These are phyloP conservation scores for Ophiorrhiza pumila DNA, from an alignment of 257 asterid genomes.

Conservation along the genomic window DNA sequence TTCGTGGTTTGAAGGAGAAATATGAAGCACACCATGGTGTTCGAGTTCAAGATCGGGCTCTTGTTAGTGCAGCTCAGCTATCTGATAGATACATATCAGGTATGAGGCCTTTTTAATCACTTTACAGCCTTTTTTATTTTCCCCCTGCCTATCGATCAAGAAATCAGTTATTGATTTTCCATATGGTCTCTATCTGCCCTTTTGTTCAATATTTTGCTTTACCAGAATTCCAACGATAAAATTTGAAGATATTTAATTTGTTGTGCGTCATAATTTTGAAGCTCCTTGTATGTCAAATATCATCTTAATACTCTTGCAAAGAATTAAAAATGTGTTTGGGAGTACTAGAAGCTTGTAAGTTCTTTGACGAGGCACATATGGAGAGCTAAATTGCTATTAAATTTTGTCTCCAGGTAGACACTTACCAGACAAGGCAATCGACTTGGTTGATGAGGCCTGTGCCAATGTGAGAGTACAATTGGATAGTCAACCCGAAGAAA, in stretches of 20 bases:
- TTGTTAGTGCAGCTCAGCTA: constrained; percentile 36
- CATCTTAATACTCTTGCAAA: neutral
- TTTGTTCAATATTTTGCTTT: too few species aligned
- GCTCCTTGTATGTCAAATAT: neutral
- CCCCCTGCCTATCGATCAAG: too few species aligned
- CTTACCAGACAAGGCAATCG: constrained; percentile 38
- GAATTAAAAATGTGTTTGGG: neutral
- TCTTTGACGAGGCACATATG: too few species aligned
- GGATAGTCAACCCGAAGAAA: constrained; percentile 39
- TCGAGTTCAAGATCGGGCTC: constrained; percentile 32
- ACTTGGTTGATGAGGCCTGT: constrained; percentile 40
- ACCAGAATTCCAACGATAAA: too few species aligned
- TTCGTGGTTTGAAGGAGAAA: constrained; percentile 33
- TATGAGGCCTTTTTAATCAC: neutral
- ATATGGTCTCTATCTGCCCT: too few species aligned
- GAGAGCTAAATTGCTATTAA: neutral
- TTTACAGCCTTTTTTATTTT: neutral
- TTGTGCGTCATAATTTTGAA: too few species aligned
- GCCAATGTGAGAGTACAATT: constrained; percentile 37
- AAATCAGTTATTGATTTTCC: too few species aligned
- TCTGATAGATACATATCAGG: constrained; percentile 35
- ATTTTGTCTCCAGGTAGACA: constrained; percentile 22
- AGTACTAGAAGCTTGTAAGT: neutral
- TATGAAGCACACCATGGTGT: constrained; percentile 43
- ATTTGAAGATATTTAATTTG: too few species aligned